phyloP scores from a whole-genome alignment of 1,284 basidiomycete genomes.

The Wolfiporia cocos region DNA sequence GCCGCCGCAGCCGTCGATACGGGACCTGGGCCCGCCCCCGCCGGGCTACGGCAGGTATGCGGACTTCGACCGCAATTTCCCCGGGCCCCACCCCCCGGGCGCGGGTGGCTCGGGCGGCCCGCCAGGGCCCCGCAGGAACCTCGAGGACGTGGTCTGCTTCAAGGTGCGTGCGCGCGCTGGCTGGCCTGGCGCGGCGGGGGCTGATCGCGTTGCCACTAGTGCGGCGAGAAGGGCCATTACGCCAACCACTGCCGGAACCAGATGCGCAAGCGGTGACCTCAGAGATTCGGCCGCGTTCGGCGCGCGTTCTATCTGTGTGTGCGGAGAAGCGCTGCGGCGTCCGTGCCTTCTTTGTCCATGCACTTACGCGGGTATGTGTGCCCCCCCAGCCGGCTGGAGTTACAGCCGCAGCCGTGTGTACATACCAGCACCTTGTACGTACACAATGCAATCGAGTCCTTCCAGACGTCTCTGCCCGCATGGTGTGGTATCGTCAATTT shows the following conservation, averaged over 20 bases:
- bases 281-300: no score
- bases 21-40: conserved; percentile 86
- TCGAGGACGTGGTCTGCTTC: conserved; percentile 88
- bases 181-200: background rate
- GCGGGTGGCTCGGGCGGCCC: conserved; percentile 23
- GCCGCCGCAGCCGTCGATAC: conserved; percentile 67
- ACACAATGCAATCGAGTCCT: no score
- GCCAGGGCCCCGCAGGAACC: conserved; percentile 56
- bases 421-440: no score
- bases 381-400: no score
- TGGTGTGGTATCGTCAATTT: no score
- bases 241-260: conserved; percentile 71
- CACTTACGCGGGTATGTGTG: no score
- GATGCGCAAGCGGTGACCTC: conserved; percentile 2
- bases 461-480: no score
- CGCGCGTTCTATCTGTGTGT: no score
- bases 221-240: conserved; percentile 88
- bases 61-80: conserved; percentile 63
- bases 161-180: conserved; percentile 47
- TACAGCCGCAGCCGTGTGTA: no score
- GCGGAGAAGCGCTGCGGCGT: no score
- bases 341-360: no score
- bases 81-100: conserved; percentile 25
- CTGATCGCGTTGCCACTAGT: conserved; percentile 36
- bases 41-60: conserved; percentile 86